phyloP scores from a whole-genome alignment of 129 eudicot species.

The Chrysanthemum seticuspe region DNA sequence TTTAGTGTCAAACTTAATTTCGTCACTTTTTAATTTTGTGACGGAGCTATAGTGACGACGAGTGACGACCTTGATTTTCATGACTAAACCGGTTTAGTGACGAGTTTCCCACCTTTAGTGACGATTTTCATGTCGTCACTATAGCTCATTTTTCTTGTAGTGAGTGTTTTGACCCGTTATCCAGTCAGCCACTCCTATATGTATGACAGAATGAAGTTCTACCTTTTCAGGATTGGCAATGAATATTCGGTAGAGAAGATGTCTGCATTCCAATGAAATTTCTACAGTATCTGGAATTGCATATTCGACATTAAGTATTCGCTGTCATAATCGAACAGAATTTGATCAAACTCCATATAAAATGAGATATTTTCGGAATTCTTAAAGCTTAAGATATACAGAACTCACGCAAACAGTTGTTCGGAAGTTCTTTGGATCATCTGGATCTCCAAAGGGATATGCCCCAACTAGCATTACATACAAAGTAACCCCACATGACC shows the following conservation, averaged over 20 bases:
- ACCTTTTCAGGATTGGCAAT: constrained; percentile 66
- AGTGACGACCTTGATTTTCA: too few species aligned
- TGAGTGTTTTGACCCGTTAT: constrained; percentile 11
- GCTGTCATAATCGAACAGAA: constrained; percentile 38
- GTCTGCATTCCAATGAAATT: constrained; percentile 63
- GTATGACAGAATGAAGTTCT: constrained; percentile 2
- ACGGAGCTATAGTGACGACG: too few species aligned
- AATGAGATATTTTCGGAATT: neutral
- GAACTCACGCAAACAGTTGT: constrained; percentile 52
- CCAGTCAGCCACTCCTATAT: constrained; percentile 1
- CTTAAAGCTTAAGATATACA: neutral
- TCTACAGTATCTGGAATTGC: constrained; percentile 46
- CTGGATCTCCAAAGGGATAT: constrained; percentile 75
- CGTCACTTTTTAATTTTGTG: too few species aligned
- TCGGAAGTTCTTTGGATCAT: constrained; percentile 58
- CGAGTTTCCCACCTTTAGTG: too few species aligned
- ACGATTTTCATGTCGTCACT: too few species aligned
- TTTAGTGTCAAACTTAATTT: too few species aligned
- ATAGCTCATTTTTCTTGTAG: too few species aligned
- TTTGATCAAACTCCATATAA: constrained; percentile 15
- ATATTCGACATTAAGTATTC: constrained; percentile 57
- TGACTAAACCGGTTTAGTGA: too few species aligned
- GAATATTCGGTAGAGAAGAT: constrained; percentile 62
- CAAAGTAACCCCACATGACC: constrained; percentile 81
- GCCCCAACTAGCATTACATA: constrained; percentile 74